phyloP scores from a whole-genome alignment of 192 early-diverging fungal genomes.

The Backusella parvicylindrica region DNA sequence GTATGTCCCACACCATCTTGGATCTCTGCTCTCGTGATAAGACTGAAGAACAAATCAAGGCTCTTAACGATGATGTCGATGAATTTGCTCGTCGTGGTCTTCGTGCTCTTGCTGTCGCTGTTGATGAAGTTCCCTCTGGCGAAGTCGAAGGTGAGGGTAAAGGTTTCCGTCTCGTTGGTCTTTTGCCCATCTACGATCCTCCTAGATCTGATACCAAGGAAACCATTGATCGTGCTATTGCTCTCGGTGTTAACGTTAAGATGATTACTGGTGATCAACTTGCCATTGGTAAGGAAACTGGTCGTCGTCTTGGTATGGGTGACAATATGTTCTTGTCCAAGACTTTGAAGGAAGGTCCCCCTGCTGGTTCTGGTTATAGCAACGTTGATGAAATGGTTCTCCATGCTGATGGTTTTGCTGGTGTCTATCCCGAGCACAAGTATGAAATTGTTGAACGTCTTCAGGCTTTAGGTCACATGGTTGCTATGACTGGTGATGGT shows the following conservation, averaged over 20 bases:
- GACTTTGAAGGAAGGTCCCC: slow-evolving; percentile 59
- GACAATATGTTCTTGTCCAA: slow-evolving; percentile 70
- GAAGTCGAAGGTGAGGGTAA: slow-evolving; percentile 56
- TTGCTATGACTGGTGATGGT: slow-evolving; percentile 70
- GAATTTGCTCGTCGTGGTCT: slow-evolving; percentile 63
- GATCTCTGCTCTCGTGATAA: slow-evolving; percentile 69
- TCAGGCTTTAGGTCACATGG: slow-evolving; percentile 67
- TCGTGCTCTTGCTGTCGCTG: slow-evolving; percentile 74
- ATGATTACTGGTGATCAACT: slow-evolving; percentile 94
- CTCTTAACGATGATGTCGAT: slow-evolving; percentile 53
- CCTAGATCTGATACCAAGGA: slow-evolving; percentile 77
- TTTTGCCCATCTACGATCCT: slow-evolving; percentile 73
- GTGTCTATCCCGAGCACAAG: slow-evolving; percentile 66
- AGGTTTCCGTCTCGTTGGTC: slow-evolving; percentile 65
- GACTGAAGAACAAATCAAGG: slow-evolving; percentile 53
- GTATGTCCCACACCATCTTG: slow-evolving; percentile 68
- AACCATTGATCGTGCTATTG: slow-evolving; percentile 69
- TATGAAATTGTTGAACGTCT: slow-evolving; percentile 65
- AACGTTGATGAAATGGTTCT: slow-evolving; percentile 57
- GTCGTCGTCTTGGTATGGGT: slow-evolving; percentile 63
- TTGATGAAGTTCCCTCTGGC: slow-evolving; percentile 61
- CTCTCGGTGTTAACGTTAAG: slow-evolving; percentile 78
- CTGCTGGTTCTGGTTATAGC: slow-evolving; percentile 50
- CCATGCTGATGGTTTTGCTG: slow-evolving; percentile 61
- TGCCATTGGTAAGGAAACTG: slow-evolving; percentile 83